A percentile compares a stretch with the other conserved stretches of the same genome.
Conservation (phyloP, 2,329 filamentous ascomycete genomes). For the Byssoonygena ceratinophila region DNA sequence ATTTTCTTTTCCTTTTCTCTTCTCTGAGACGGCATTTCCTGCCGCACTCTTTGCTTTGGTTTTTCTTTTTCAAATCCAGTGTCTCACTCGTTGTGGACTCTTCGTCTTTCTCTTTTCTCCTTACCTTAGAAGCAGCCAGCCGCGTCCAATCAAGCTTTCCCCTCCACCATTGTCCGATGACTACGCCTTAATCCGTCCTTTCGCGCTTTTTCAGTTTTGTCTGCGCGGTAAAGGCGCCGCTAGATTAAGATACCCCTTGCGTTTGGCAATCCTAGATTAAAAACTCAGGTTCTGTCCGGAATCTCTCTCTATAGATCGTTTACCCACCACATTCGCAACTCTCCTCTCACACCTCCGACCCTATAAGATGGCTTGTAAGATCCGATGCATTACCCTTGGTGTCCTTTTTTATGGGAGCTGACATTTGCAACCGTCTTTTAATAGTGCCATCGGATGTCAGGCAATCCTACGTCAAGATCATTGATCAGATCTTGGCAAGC, state of each 20-base stretch:
- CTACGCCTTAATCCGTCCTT: background rate
- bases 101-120: slow-evolving; percentile 5
- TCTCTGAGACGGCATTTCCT: background rate
- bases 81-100: background rate
- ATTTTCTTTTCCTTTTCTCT: background rate
- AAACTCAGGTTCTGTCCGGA: background rate
- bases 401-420: background rate
- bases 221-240: background rate
- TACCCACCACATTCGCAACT: background rate
- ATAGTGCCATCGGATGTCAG: slow-evolving; percentile 42
- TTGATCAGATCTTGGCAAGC: slow-evolving; percentile 50
- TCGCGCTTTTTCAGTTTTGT: background rate
- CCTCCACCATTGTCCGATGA: background rate
- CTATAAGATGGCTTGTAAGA: slow-evolving; percentile 15
- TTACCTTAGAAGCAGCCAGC: background rate
- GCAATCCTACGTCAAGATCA: slow-evolving; percentile 47
- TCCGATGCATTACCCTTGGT: background rate
- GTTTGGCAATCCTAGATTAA: background rate
- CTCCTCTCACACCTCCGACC: background rate
- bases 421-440: slow-evolving; percentile 4
- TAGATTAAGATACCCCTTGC: background rate
- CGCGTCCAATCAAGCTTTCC: slow-evolving; percentile 1
- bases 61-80: background rate
- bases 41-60: background rate
- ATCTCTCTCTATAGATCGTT: background rate